phyloP scores from a whole-genome alignment of 2,329 filamentous ascomycete species.

The Penicillium sp. region DNA sequence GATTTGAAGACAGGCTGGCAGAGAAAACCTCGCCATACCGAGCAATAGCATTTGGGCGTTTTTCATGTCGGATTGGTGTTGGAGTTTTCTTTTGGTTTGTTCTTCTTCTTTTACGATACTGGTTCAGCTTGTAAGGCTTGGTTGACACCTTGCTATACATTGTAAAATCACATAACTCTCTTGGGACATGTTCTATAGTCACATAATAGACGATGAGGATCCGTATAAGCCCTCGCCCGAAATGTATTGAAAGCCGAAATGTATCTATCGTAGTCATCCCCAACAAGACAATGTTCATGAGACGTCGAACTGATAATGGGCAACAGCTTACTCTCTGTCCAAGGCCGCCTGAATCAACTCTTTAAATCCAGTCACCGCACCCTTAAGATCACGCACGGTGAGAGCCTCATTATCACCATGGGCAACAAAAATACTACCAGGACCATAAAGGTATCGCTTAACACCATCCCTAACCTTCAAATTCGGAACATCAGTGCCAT shows the following conservation, averaged over 20 bases:
- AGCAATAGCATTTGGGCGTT: neutral
- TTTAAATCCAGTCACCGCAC: conserved; percentile 25
- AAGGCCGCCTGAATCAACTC: conserved; percentile 28
- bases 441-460: conserved; percentile 61
- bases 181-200: too few relatives aligned
- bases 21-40: conserved; percentile 30
- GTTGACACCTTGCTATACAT: neutral
- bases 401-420: conserved; percentile 31
- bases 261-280: too few relatives aligned
- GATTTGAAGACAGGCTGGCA: conserved; percentile 48
- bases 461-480: conserved; percentile 59
- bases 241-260: neutral
- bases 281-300: too few relatives aligned
- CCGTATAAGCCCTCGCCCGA: too few relatives aligned
- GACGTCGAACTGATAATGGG: too few relatives aligned
- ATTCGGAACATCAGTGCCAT: conserved; percentile 89
- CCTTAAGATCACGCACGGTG: conserved; percentile 20
- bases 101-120: neutral
- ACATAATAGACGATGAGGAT: too few relatives aligned
- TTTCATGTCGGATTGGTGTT: conserved; percentile 6
- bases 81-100: neutral
- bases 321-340: conserved; percentile 13
- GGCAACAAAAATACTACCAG: conserved; percentile 30
- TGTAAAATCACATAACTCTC: too few relatives aligned
- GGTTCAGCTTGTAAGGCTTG: neutral